These are phyloP conservation scores for Dactylellina cionopaga DNA, from an alignment of 2,329 filamentous ascomycete species.

Conservation along the genomic window DNA sequence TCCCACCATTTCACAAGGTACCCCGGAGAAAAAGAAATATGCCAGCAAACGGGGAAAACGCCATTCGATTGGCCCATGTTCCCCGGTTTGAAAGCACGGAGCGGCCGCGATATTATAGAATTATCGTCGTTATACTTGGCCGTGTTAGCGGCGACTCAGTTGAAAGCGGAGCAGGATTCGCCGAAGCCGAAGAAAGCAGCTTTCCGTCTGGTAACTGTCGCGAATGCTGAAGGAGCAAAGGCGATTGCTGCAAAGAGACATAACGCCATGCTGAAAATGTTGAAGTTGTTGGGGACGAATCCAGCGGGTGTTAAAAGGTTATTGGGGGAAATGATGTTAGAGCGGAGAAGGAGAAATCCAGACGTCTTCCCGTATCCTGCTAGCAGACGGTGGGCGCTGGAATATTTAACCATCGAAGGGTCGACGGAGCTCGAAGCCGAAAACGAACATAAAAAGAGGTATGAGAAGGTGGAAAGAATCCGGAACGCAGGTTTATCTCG, in stretches of 20 bases:
- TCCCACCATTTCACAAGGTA: background rate
- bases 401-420: background rate
- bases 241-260: background rate
- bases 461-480: too few species aligned
- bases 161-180: background rate
- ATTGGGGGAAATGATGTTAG: background rate
- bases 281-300: background rate
- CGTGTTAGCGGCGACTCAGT: background rate
- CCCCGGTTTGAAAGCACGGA: background rate
- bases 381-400: background rate
- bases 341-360: background rate
- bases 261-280: constrained; percentile 15
- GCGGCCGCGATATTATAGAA: background rate
- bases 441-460: background rate
- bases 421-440: background rate
- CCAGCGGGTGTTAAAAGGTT: background rate
- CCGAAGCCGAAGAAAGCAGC: background rate
- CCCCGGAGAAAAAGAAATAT: constrained; percentile 9
- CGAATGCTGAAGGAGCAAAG: background rate
- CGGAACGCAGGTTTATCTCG: too few species aligned
- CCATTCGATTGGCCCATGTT: constrained; percentile 5
- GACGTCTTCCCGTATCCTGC: constrained; percentile 10
- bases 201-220: background rate
- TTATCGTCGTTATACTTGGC: background rate
- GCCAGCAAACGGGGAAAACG: background rate